These are phyloP conservation scores for Paratinospora sagittata DNA, from an alignment of 164 flowering plant genomes.

Conservation along the genomic window DNA sequence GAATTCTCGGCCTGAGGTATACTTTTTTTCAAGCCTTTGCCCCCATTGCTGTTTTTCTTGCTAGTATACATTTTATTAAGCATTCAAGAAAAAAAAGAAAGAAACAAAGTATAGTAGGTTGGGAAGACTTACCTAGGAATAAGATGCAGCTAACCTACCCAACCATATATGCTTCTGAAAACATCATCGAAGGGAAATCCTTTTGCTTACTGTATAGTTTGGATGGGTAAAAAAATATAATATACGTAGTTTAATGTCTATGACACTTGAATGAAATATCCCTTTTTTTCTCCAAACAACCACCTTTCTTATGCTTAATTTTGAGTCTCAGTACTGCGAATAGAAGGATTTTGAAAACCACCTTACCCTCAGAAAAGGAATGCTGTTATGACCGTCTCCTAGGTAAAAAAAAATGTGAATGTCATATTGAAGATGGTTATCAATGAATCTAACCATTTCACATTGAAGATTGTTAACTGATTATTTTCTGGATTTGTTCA, in stretches of 20 bases:
- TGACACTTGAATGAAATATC: not conserved
- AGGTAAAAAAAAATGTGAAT: too few relatives aligned
- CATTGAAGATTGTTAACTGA: not conserved
- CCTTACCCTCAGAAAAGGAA: too few relatives aligned
- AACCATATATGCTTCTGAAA: not conserved
- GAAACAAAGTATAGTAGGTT: not conserved
- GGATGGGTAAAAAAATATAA: not conserved
- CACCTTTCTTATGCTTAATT: too few relatives aligned
- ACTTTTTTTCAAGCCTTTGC: not conserved
- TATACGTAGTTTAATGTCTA: not conserved
- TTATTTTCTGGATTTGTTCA: not conserved
- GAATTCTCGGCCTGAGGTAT: not conserved
- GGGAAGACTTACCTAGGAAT: not conserved
- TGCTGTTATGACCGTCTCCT: too few relatives aligned
- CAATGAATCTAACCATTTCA: too few relatives aligned
- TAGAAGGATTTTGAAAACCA: too few relatives aligned
- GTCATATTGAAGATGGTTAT: too few relatives aligned
- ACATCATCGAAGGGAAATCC: too few relatives aligned
- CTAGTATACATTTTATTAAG: not conserved
- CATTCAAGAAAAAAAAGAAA: not conserved
- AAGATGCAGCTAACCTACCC: not conserved
- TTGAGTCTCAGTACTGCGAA: too few relatives aligned
- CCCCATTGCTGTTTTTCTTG: not conserved
- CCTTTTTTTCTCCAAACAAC: too few relatives aligned
- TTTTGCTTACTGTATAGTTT: not conserved